Percentiles rank a stretch among this genome's conserved stretches.
Evolutionary conservation across 1,139 yeast species (phyloP).

Genomic region (Debaryomyces sp.): DNA sequence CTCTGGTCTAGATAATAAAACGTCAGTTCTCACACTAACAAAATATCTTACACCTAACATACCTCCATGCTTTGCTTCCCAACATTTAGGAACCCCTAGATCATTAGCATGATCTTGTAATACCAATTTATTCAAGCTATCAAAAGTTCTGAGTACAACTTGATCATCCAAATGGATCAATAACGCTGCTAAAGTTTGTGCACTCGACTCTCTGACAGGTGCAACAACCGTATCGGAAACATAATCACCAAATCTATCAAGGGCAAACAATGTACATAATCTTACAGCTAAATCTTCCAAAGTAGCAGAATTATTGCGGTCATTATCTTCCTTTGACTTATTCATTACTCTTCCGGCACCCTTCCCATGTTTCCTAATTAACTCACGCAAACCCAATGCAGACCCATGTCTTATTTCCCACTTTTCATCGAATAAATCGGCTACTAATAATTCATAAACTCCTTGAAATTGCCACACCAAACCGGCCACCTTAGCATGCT

Average conservation of each 20-base stretch:
- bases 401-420: constrained; percentile 99
- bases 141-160: constrained; percentile 61
- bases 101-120: constrained; percentile 59
- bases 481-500: constrained; percentile 76
- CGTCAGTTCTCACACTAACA: constrained; percentile 85
- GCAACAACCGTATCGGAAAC: constrained; percentile 98
- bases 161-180: constrained; percentile 66
- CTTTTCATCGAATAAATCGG: constrained; percentile 78
- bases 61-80: constrained; percentile 99
- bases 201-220: constrained; percentile 96
- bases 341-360: constrained; percentile 86
- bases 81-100: constrained; percentile 48
- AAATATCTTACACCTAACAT: constrained; percentile 91
- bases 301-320: constrained; percentile 63
- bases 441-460: constrained; percentile 81
- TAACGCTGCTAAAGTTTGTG: constrained; percentile 91
- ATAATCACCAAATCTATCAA: constrained; percentile 96
- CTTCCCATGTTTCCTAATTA: constrained; percentile 79
- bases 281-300: constrained; percentile 90
- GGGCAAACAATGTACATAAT: constrained; percentile 81
- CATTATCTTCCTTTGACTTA: constrained; percentile 62
- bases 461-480: constrained; percentile 96
- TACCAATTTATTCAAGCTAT: constrained; percentile 67
- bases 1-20: constrained; percentile 59
- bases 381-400: constrained; percentile 86